Conservation (phyloP, 108 stramenopile species). For the Ochromonas danica region DNA sequence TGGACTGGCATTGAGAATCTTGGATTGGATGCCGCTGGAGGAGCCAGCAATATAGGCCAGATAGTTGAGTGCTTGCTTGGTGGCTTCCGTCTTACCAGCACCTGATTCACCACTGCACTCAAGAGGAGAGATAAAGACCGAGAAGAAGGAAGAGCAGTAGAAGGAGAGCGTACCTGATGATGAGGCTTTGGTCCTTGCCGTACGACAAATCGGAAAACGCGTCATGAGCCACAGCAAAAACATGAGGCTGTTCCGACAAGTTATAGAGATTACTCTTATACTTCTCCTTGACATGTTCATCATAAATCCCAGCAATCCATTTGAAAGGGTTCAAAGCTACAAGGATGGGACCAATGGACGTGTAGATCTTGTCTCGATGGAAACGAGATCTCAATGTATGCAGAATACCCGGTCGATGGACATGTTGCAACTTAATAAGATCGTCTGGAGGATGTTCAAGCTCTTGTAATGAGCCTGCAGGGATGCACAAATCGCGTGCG, state of each 20-base stretch:
- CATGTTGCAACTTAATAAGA: conserved; percentile 70
- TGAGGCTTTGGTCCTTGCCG: conserved; percentile 67
- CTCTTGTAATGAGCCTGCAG: conserved; percentile 19
- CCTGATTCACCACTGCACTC: conserved; percentile 73
- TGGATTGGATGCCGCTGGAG: conserved; percentile 31
- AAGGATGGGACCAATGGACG: conserved; percentile 82
- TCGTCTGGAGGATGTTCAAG: conserved; percentile 40
- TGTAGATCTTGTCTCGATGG: conserved; percentile 75
- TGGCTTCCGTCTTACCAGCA: conserved; percentile 87
- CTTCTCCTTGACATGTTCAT: not conserved
- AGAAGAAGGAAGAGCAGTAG: conserved; percentile 18
- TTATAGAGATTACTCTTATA: not conserved
- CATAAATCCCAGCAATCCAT: conserved; percentile 35
- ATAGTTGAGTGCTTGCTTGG: conserved; percentile 42
- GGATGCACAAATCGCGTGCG: too few species aligned
- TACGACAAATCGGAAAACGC: conserved; percentile 67
- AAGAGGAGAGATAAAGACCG: not conserved
- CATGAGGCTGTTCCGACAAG: conserved; percentile 62
- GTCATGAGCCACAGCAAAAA: conserved; percentile 80
- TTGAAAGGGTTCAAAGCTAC: conserved; percentile 90
- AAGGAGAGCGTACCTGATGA: conserved; percentile 57
- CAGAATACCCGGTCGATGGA: conserved; percentile 77
- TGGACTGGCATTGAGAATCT: conserved; percentile 44
- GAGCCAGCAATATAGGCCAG: conserved; percentile 39
- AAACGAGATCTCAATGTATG: conserved; percentile 80